Evolutionary conservation across 768 basidiomycete species (phyloP).

Genomic region (Thelephora aurantiotincta): DNA sequence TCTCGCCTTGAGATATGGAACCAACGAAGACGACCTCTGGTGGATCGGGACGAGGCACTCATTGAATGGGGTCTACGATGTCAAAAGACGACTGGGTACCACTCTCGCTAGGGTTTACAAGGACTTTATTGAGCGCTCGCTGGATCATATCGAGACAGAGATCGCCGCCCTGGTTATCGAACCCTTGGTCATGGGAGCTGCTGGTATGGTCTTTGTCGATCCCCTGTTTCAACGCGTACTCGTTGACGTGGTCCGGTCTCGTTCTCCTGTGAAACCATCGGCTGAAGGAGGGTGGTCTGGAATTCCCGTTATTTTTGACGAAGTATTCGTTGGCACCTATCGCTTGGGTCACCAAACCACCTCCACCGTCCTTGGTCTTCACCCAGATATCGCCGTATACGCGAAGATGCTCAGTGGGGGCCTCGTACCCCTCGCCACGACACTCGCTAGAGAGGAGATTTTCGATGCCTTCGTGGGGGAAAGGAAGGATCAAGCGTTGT

Average conservation of each 20-base stretch:
- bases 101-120: constrained; percentile 54
- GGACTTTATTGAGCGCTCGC: constrained; percentile 34
- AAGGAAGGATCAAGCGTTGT: constrained; percentile 69
- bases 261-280: constrained; percentile 12
- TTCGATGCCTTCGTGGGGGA: constrained; percentile 69
- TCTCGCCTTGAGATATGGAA: constrained; percentile 8
- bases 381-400: constrained; percentile 82
- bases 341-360: constrained; percentile 65
- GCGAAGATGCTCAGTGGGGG: constrained; percentile 94
- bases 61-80: constrained; percentile 54
- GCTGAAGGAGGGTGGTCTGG: constrained; percentile 34
- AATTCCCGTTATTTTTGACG: constrained; percentile 88
- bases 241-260: constrained; percentile 58
- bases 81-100: constrained; percentile 42
- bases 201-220: constrained; percentile 95
- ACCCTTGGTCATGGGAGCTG: constrained; percentile 91
- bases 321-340: constrained; percentile 90
- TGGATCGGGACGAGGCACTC: constrained; percentile 17
- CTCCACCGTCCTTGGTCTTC: constrained; percentile 47
- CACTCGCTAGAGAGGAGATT: constrained; percentile 67
- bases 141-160: constrained; percentile 32
- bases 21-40: constrained; percentile 4
- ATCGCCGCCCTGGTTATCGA: constrained; percentile 78
- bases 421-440: constrained; percentile 73
- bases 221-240: constrained; percentile 88